A percentile compares a stretch with the other conserved stretches of the same genome.
Evolutionary conservation across 176 grass and related monocot species (phyloP).

Genomic region (Oropetium thomaeum): DNA sequence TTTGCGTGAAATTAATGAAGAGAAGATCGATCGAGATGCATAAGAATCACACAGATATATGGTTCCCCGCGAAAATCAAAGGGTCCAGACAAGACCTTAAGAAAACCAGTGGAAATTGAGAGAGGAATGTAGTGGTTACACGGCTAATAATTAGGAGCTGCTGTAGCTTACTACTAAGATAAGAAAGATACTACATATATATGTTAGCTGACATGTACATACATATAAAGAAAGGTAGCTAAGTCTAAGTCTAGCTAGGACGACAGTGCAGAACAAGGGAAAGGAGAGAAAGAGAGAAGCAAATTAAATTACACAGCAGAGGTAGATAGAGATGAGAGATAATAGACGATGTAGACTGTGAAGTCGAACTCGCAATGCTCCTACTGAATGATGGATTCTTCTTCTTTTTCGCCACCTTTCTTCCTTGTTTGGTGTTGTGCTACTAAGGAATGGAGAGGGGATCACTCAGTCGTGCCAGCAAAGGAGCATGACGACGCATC

Average conservation of each 20-base stretch:
- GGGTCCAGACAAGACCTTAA: background rate
- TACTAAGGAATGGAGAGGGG: background rate
- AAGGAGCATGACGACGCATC: constrained; percentile 41
- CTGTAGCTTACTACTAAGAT: too few relatives aligned
- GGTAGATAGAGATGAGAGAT: too few relatives aligned
- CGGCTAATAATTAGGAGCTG: too few relatives aligned
- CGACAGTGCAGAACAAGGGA: too few relatives aligned
- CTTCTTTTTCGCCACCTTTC: background rate
- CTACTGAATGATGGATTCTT: background rate
- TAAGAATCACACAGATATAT: too few relatives aligned
- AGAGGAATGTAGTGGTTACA: background rate
- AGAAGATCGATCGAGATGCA: background rate
- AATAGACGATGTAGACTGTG: background rate
- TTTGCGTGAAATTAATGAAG: background rate
- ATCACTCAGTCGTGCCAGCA: constrained; percentile 25
- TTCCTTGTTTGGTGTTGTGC: background rate
- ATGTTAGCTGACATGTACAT: background rate
- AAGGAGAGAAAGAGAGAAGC: background rate
- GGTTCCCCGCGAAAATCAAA: background rate
- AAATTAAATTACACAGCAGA: background rate
- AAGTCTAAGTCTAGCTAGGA: background rate
- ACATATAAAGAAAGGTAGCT: too few relatives aligned
- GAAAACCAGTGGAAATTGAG: too few relatives aligned
- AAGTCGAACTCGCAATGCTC: background rate
- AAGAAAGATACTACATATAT: too few relatives aligned